Conservation (phyloP, 352 stramenopile genomes). For the Pythium guiyangense region DNA sequence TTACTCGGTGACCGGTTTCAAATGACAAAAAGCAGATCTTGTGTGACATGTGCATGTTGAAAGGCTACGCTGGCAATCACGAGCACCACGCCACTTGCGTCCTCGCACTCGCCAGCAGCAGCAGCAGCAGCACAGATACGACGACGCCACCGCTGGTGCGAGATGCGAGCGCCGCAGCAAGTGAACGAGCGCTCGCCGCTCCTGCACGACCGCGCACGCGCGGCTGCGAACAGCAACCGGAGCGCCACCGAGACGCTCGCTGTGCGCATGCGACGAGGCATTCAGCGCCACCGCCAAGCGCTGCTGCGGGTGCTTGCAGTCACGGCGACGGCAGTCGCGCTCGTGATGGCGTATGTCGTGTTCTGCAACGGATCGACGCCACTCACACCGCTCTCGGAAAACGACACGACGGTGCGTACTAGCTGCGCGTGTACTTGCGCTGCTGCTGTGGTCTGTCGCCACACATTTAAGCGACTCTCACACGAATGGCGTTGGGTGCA, state of each 20-base stretch:
- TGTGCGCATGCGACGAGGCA: not conserved
- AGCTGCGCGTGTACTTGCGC: too few species aligned
- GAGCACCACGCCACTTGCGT: too few species aligned
- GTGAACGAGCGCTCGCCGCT: conserved; percentile 19
- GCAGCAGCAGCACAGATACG: not conserved
- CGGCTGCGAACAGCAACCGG: not conserved
- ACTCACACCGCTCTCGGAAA: not conserved
- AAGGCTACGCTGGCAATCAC: too few species aligned
- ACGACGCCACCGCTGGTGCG: not conserved
- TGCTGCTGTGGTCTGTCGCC: not conserved
- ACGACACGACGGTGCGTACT: not conserved
- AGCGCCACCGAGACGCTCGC: not conserved
- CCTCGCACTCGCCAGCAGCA: not conserved
- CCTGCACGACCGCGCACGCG: not conserved
- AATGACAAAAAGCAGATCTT: too few species aligned
- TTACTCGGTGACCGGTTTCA: too few species aligned
- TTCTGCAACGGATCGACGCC: not conserved
- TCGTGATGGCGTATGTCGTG: conserved; percentile 1
- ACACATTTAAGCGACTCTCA: too few species aligned
- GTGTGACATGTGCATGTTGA: not conserved
- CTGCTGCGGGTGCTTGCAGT: not conserved
- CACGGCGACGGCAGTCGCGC: not conserved
- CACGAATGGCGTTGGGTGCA: conserved; percentile 6
- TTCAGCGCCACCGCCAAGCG: not conserved
- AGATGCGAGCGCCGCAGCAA: not conserved